Conservation (phyloP, 1,284 basidiomycete species). For the Sphaerobolus stellatus region DNA sequence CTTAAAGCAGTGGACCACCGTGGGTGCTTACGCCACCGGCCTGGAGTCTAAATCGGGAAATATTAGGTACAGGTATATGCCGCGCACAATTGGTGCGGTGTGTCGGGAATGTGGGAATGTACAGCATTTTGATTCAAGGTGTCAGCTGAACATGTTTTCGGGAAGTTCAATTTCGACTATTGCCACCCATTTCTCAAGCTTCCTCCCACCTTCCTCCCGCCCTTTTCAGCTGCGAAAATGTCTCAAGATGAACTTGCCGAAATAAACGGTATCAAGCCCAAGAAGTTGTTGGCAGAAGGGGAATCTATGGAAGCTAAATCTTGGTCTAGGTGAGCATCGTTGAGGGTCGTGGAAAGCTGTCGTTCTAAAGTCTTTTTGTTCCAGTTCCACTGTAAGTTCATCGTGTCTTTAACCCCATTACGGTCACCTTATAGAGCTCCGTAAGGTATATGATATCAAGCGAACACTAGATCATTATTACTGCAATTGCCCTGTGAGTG, state of each 20-base stretch:
- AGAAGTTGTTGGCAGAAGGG: conserved; percentile 41
- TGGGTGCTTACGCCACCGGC: no score
- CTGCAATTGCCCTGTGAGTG: conserved; percentile 49
- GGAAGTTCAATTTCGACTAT: no score
- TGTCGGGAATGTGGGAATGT: background rate
- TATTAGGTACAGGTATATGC: no score
- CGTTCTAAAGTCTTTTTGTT: background rate
- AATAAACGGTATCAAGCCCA: conserved; percentile 48
- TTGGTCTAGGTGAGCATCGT: conserved; percentile 37
- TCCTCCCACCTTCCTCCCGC: background rate
- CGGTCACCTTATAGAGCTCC: conserved; percentile 34
- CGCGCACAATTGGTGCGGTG: background rate
- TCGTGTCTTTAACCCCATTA: background rate
- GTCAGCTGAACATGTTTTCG: no score
- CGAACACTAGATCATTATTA: conserved; percentile 56
- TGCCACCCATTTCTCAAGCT: background rate
- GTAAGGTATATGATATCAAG: conserved; percentile 49
- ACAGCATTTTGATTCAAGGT: no score
- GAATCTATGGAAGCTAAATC: conserved; percentile 45
- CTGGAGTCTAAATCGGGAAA: no score
- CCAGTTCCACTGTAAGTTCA: background rate
- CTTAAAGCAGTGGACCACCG: no score
- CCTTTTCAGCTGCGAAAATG: background rate
- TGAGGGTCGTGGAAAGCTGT: conserved; percentile 18
- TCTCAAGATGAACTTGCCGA: conserved; percentile 40